Evolutionary conservation across 1,284 basidiomycete genomes (phyloP), one percentile per base, ranked within the genome.

Genomic region (Dichomitus squalens): DNA sequence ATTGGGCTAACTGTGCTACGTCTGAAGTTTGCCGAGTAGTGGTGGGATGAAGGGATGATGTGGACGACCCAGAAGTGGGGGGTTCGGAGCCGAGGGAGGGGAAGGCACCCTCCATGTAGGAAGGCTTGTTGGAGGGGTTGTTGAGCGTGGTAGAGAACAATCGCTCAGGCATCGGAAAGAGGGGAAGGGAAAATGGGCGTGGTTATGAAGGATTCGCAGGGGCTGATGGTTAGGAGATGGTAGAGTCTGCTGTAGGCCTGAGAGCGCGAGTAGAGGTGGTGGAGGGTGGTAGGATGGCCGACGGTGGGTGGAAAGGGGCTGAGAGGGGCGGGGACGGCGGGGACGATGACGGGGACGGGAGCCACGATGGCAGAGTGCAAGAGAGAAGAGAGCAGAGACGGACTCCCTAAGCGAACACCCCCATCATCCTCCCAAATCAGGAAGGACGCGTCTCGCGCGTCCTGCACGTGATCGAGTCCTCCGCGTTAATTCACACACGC

Each of bases 1-100:
- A 48, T 53, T 46, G 27, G 27, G 41, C 18, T 2, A 25, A 31
- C 11, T 34, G 9, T 12, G 51, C 81, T 78, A 71, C 86, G 86
- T 49, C 23, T 7, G 39, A 21, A 11, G 36, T 4, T 29, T 38
- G 49, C 18, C 18, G 49, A 18, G 60, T 33, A 20, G 27, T 2
- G 6, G 39, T 8, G 41, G 61, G 59, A 40, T 36, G 34, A 14
- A 38, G 20, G 38, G 25, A 12, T 29, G 18, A 6, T n/a, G 23
- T 6, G 40, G 35, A 43, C 38, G 38, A 29, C 20, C 29, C 14
- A 43, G 49, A 27, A 47, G 11, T 29, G 36, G 51, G 39, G 4
- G 35, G 38, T 25, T 57, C 44, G 47, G 49, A 57, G 16, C 36
- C 36, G 6, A 53, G 51, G n/a, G 51, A 43, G 8, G 56, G 35